Evolutionary conservation across 2,329 filamentous ascomycete species (phyloP).

Genomic region (Colletotrichum sp.): DNA sequence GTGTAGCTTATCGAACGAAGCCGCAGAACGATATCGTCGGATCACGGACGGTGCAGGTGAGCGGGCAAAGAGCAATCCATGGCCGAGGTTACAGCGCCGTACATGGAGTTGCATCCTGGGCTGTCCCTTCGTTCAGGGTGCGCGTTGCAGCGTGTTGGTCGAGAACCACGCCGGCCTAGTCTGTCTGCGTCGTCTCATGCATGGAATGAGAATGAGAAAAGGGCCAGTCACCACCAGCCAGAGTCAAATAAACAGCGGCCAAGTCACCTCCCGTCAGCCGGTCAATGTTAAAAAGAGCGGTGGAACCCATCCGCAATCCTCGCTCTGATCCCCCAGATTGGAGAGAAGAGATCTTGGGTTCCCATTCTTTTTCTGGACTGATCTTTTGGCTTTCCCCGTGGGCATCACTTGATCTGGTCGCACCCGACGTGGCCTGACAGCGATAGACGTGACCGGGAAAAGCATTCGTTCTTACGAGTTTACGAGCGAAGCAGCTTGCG

Average conservation of each 20-base stretch:
- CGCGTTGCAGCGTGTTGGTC: not conserved
- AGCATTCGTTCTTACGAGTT: not conserved
- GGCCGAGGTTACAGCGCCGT: not conserved
- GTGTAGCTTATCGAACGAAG: not conserved
- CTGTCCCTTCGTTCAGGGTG: not conserved
- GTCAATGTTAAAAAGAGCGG: not conserved
- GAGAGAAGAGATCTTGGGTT: not conserved
- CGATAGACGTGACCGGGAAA: not conserved
- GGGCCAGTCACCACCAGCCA: not conserved
- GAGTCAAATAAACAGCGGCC: not conserved
- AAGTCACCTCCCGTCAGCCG: not conserved
- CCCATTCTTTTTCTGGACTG: not conserved
- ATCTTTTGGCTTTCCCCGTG: not conserved
- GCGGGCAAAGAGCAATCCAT: not conserved
- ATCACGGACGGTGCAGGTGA: not conserved
- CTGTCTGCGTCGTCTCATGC: conserved; percentile 1
- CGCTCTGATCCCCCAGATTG: not conserved
- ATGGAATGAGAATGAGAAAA: not conserved
- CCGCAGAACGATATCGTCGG: not conserved
- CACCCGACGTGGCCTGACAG: conserved; percentile 5
- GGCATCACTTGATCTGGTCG: not conserved
- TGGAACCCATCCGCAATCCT: not conserved
- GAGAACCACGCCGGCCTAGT: not conserved
- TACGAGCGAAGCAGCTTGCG: not conserved
- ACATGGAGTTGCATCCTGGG: not conserved